Percentiles rank a stretch among this genome's conserved stretches.
These are phyloP conservation scores for Ceratobasidium sp. DNA, from an alignment of 1,284 basidiomycete genomes.

Conservation along the genomic window DNA sequence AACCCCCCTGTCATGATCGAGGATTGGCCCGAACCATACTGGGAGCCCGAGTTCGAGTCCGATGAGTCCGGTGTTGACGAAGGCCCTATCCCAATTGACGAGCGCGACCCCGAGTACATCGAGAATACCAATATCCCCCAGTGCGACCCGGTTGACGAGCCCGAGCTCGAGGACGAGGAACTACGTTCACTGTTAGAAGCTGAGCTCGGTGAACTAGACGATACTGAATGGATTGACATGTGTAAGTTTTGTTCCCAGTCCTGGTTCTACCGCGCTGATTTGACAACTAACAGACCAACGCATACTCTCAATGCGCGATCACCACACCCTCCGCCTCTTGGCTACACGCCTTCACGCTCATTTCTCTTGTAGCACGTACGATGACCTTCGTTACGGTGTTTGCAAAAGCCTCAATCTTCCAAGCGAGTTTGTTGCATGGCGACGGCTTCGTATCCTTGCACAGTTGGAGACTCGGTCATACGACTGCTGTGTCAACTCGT, in stretches of 20 bases:
- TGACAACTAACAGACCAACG: not conserved
- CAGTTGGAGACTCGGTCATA: not conserved
- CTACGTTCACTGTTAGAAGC: not conserved
- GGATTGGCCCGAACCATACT: conserved; percentile 7
- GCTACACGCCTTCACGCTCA: conserved; percentile 7
- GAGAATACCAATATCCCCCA: not conserved
- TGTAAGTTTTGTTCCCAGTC: not conserved
- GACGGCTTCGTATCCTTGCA: not conserved
- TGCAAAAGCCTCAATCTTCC: not conserved
- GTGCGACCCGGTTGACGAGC: not conserved
- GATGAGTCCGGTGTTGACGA: not conserved
- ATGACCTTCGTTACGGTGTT: not conserved
- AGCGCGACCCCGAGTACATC: not conserved
- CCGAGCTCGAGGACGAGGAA: not conserved
- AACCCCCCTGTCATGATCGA: conserved; percentile 7
- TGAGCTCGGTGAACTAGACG: conserved; percentile 3
- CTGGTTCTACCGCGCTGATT: not conserved
- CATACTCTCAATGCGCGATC: not conserved
- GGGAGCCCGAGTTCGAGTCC: not conserved
- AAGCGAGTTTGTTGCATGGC: conserved; percentile 12
- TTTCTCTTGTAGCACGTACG: conserved; percentile 10
- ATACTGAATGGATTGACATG: not conserved
- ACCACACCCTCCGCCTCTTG: not conserved
- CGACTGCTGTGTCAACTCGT: conserved; percentile 21
- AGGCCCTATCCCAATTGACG: not conserved